These are phyloP conservation scores for Vanrija pseudolonga DNA, from an alignment of 1,284 basidiomycete species.

Conservation along the genomic window DNA sequence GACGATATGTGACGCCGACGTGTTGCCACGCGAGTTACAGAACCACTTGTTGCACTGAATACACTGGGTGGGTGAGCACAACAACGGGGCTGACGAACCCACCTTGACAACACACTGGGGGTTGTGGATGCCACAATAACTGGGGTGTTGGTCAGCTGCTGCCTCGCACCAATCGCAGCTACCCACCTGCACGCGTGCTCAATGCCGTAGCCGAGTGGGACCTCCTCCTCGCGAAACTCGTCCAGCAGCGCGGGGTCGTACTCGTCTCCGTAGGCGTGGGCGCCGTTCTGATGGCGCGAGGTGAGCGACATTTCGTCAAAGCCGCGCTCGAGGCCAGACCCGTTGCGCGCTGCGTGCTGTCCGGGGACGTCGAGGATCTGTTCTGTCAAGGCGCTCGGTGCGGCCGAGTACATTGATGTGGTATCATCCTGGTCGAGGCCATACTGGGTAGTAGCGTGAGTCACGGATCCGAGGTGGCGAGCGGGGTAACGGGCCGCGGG, in stretches of 20 bases:
- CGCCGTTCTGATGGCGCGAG: constrained; percentile 10
- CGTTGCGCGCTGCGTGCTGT: neutral
- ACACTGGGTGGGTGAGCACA: constrained; percentile 54
- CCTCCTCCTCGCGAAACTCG: constrained; percentile 77
- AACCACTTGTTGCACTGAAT: constrained; percentile 97
- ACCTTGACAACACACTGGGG: constrained; percentile 90
- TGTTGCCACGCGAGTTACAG: constrained; percentile 98
- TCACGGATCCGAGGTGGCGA: neutral
- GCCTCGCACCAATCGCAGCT: neutral
- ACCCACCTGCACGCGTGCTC: constrained; percentile 92
- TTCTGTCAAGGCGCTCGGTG: constrained; percentile 52
- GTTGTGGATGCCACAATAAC: constrained; percentile 98
- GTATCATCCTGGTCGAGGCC: constrained; percentile 71
- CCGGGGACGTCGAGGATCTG: constrained; percentile 10
- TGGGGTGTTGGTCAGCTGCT: constrained; percentile 41
- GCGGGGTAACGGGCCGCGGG: too few relatives aligned
- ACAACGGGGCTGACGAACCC: constrained; percentile 2
- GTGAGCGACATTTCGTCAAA: constrained; percentile 21
- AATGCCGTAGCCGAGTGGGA: constrained; percentile 70
- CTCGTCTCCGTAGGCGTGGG: constrained; percentile 36
- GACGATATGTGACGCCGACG: constrained; percentile 97
- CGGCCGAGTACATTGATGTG: constrained; percentile 61
- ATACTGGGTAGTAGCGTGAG: constrained; percentile 52
- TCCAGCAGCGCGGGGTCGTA: constrained; percentile 76
- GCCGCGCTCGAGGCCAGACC: constrained; percentile 9